These are phyloP conservation scores for Amylostereum chailletii DNA, from an alignment of 1,284 basidiomycete genomes.

Conservation along the genomic window DNA sequence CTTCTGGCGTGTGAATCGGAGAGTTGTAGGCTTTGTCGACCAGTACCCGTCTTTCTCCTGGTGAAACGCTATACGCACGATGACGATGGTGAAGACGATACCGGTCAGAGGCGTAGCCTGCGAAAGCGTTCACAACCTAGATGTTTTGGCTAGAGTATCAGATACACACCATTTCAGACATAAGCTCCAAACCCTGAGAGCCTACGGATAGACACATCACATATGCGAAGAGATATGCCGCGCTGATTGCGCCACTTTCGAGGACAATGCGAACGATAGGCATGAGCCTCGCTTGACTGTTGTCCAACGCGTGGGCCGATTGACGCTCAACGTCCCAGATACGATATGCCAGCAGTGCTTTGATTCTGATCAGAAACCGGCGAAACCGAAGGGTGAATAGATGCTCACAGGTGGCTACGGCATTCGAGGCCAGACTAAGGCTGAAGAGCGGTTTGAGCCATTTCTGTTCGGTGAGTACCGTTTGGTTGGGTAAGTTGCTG, in stretches of 20 bases:
- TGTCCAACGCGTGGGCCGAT: neutral
- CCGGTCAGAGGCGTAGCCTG: conserved; percentile 11
- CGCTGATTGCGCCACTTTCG: conserved; percentile 13
- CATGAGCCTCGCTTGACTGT: conserved; percentile 1
- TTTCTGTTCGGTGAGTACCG: conserved; percentile 1
- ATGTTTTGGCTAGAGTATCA: neutral
- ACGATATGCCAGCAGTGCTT: conserved; percentile 12
- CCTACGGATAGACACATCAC: conserved; percentile 8
- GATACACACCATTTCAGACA: conserved; percentile 12
- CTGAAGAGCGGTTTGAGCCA: conserved; percentile 11
- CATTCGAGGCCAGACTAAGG: conserved; percentile 12
- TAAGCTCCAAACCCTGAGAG: conserved; percentile 10
- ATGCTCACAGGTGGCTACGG: conserved; percentile 11
- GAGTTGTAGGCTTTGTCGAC: neutral
- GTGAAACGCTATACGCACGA: conserved; percentile 5
- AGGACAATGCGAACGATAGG: conserved; percentile 12
- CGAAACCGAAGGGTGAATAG: neutral
- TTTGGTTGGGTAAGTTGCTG: neutral
- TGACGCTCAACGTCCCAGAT: conserved; percentile 12
- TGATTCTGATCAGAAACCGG: neutral
- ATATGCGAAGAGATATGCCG: conserved; percentile 12
- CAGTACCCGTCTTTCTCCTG: neutral
- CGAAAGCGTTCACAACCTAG: neutral
- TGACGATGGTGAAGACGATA: conserved; percentile 13
- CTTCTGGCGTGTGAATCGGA: neutral